Conservation (phyloP, 2,329 filamentous ascomycete species). For the Claviceps maximensis region DNA sequence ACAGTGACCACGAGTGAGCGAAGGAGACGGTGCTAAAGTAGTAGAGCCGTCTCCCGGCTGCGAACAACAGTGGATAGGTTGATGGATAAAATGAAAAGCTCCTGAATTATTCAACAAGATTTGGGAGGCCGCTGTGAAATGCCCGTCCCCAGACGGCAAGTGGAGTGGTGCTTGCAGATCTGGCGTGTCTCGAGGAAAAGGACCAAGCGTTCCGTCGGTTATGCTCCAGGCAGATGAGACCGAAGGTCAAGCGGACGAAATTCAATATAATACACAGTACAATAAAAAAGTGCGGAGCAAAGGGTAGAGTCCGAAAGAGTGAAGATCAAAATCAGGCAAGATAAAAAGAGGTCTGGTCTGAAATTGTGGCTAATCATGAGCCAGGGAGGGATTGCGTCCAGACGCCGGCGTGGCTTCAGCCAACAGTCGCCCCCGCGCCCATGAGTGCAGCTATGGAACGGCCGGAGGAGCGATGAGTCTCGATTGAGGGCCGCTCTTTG, state of each 20-base stretch:
- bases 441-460: background rate
- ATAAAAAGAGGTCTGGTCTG: background rate
- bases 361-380: background rate
- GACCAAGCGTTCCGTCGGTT: background rate
- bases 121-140: background rate
- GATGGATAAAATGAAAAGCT: conserved; percentile 2
- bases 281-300: background rate
- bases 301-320: background rate
- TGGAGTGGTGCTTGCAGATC: conserved; percentile 1
- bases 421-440: background rate
- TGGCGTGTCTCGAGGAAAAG: background rate
- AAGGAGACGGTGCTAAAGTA: background rate
- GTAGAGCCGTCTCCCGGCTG: background rate
- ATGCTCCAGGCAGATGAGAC: background rate
- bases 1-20: background rate
- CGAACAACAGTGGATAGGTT: conserved; percentile 6
- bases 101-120: background rate
- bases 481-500: background rate
- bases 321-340: background rate
- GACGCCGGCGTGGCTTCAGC: background rate
- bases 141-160: background rate
- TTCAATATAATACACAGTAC: background rate
- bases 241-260: background rate
- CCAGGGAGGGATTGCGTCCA: background rate
- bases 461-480: background rate